These are phyloP conservation scores for Isatis tinctoria DNA, from an alignment of 345 rosid genomes.

Conservation along the genomic window DNA sequence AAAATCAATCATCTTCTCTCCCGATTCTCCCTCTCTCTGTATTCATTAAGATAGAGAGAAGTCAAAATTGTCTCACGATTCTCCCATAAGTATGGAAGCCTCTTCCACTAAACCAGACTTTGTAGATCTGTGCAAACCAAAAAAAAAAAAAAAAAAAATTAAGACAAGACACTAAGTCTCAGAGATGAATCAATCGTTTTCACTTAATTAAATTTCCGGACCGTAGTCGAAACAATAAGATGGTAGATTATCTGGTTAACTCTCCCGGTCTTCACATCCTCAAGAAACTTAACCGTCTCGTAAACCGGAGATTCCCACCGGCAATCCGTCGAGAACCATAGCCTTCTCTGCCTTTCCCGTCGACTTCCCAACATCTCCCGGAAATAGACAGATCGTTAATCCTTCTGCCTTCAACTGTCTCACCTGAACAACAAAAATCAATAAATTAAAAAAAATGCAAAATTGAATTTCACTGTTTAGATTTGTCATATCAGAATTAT, in stretches of 20 bases:
- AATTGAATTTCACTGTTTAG: not conserved
- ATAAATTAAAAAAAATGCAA: no score
- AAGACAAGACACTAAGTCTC: not conserved
- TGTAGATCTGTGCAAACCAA: constrained; percentile 79
- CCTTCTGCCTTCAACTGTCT: constrained; percentile 66
- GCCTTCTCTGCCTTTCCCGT: constrained; percentile 64
- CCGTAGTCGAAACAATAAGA: constrained; percentile 68
- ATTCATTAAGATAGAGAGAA: no score
- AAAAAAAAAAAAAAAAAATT: not conserved
- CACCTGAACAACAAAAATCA: constrained; percentile 51
- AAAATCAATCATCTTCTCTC: no score
- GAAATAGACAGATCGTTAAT: constrained; percentile 67
- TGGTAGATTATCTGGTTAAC: constrained; percentile 64
- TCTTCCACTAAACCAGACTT: constrained; percentile 77
- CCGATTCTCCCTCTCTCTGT: no score
- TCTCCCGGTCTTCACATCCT: constrained; percentile 60
- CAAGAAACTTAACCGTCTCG: constrained; percentile 63
- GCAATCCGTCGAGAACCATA: constrained; percentile 56
- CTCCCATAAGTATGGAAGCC: no score
- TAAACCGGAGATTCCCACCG: constrained; percentile 76
- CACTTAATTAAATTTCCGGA: constrained; percentile 18
- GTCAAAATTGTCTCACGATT: no score
- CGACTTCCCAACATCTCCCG: constrained; percentile 76
- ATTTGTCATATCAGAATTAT: constrained; percentile 12
- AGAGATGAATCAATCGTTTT: not conserved